Evolutionary conservation across 768 basidiomycete genomes (phyloP).

Genomic region (Vararia minispora): DNA sequence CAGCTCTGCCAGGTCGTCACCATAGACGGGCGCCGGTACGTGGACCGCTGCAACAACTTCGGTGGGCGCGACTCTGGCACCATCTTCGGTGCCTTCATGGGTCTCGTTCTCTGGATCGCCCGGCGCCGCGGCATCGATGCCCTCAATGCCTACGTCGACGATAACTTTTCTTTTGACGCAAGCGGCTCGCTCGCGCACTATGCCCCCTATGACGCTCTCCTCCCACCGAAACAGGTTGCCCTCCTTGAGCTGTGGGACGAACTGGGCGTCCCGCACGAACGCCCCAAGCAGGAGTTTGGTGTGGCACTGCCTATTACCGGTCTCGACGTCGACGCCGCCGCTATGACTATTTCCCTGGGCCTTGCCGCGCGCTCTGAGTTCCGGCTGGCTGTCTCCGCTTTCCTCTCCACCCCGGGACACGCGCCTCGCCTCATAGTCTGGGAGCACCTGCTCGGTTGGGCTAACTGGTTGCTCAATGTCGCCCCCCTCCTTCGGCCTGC

Average conservation of each 20-base stretch:
- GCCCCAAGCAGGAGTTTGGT: slow-evolving; percentile 28
- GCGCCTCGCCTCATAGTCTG: background rate
- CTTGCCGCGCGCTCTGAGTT: slow-evolving; percentile 5
- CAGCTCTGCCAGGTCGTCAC: slow-evolving; percentile 24
- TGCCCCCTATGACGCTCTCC: slow-evolving; percentile 17
- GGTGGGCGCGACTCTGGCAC: slow-evolving; percentile 7
- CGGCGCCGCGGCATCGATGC: slow-evolving; percentile 8
- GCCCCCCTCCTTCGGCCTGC: slow-evolving; percentile 21
- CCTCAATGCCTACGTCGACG: slow-evolving; percentile 25
- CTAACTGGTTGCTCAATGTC: slow-evolving; percentile 22
- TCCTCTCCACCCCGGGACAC: background rate
- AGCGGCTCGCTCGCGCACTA: slow-evolving; percentile 18
- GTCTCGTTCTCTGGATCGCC: slow-evolving; percentile 29
- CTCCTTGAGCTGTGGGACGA: slow-evolving; percentile 30
- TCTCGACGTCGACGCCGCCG: slow-evolving; percentile 25
- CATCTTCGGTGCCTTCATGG: slow-evolving; percentile 13
- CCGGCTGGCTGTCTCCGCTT: background rate
- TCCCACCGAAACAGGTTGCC: slow-evolving; percentile 23
- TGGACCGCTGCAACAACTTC: slow-evolving; percentile 26
- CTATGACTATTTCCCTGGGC: slow-evolving; percentile 25
- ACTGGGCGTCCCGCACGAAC: slow-evolving; percentile 27
- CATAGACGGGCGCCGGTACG: slow-evolving; percentile 16
- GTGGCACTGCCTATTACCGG: slow-evolving; percentile 15
- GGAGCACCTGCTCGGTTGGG: background rate
- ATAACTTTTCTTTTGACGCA: slow-evolving; percentile 19